phyloP scores from a whole-genome alignment of 208 protist species.

The Wallacemonas sp. region DNA sequence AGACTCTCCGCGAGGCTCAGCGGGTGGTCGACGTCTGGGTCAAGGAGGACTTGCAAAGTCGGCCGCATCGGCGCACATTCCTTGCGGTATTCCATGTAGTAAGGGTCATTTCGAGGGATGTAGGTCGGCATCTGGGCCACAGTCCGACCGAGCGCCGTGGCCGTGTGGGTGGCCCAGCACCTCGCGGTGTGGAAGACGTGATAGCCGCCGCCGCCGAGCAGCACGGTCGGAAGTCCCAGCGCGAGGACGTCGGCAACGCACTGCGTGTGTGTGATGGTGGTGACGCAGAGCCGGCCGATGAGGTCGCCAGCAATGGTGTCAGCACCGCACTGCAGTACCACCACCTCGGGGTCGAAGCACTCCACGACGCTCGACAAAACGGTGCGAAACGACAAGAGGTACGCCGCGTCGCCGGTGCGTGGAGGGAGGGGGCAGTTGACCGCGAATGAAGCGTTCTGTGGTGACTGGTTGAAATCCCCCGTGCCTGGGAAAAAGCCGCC shows the following conservation, averaged over 20 bases:
- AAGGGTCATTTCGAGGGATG: slow-evolving; percentile 66
- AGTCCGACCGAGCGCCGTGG: slow-evolving; percentile 66
- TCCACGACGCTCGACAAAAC: slow-evolving; percentile 93
- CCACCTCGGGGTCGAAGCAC: slow-evolving; percentile 95
- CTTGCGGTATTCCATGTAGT: slow-evolving; percentile 73
- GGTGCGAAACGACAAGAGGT: slow-evolving; percentile 94
- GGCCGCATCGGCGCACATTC: slow-evolving; percentile 60
- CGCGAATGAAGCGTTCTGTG: slow-evolving; percentile 55
- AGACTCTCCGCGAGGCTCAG: slow-evolving; percentile 45
- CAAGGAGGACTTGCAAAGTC: slow-evolving; percentile 67
- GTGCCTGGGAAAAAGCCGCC: slow-evolving; percentile 98
- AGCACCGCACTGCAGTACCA: slow-evolving; percentile 99
- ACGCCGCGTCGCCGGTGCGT: slow-evolving; percentile 94
- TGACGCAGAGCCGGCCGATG: slow-evolving; percentile 96
- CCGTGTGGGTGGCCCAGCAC: slow-evolving; percentile 99
- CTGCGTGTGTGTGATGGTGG: slow-evolving; percentile 89
- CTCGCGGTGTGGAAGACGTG: slow-evolving; percentile 97
- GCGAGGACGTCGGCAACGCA: slow-evolving; percentile 95
- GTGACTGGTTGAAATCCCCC: slow-evolving; percentile 60
- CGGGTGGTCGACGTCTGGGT: slow-evolving; percentile 65
- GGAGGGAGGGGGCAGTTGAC: slow-evolving; percentile 96
- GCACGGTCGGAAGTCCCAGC: slow-evolving; percentile 92
- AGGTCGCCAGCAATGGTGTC: slow-evolving; percentile 97
- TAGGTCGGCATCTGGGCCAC: slow-evolving; percentile 57
- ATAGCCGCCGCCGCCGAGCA: slow-evolving; percentile 99